A percentile compares a stretch with the other conserved stretches of the same genome.
These are phyloP conservation scores for Ramularia endophylla DNA, from an alignment of 2,329 filamentous ascomycete species.

Conservation along the genomic window DNA sequence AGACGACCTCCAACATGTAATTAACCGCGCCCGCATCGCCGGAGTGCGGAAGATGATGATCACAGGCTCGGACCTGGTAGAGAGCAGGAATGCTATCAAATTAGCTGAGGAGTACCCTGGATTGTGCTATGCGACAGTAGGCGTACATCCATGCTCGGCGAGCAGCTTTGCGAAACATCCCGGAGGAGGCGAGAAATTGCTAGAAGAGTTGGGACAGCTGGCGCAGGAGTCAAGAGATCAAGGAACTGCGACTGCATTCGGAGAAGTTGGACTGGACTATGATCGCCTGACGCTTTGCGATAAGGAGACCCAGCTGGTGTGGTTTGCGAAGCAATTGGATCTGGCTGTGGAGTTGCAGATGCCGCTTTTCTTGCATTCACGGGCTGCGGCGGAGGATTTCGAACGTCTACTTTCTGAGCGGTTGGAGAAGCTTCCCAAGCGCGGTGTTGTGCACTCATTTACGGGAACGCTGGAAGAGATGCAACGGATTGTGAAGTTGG, in stretches of 20 bases:
- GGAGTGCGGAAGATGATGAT: conserved; percentile 89
- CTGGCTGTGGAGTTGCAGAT: conserved; percentile 71
- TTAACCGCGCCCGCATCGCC: conserved; percentile 69
- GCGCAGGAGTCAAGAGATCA: conserved; percentile 53
- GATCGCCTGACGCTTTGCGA: conserved; percentile 81
- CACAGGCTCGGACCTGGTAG: conserved; percentile 79
- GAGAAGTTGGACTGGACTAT: conserved; percentile 95
- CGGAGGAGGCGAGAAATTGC: conserved; percentile 50
- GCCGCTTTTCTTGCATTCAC: conserved; percentile 86
- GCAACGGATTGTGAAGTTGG: conserved; percentile 68
- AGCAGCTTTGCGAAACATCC: conserved; percentile 65
- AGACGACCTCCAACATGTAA: conserved; percentile 67
- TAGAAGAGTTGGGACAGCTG: conserved; percentile 58
- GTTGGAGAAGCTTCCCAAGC: conserved; percentile 54
- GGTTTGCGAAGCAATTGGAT: conserved; percentile 76
- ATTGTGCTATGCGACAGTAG: conserved; percentile 81
- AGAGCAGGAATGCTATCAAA: conserved; percentile 67
- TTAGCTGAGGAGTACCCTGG: conserved; percentile 70
- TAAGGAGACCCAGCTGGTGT: conserved; percentile 72
- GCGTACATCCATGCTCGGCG: conserved; percentile 87
- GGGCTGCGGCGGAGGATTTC: conserved; percentile 83
- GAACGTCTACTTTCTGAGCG: conserved; percentile 59
- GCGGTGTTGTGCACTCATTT: conserved; percentile 87
- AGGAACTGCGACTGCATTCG: conserved; percentile 70
- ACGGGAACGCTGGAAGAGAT: conserved; percentile 85